A percentile compares a stretch with the other conserved stretches of the same genome.
phyloP scores from a whole-genome alignment of 345 rosid species.

The Populus ilicifolia region DNA sequence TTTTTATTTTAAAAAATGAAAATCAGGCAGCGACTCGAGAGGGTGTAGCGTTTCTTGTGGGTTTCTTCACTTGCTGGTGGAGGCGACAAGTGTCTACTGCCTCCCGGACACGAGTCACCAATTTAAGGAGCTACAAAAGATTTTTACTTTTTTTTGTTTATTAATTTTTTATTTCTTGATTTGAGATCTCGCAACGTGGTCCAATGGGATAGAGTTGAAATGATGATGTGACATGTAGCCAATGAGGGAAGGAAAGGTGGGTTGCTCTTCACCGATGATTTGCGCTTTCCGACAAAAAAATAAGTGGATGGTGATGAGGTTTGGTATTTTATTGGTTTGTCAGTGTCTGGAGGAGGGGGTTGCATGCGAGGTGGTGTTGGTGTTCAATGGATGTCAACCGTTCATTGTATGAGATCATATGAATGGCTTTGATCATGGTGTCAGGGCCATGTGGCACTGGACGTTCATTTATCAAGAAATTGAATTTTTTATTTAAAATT shows the following conservation, averaged over 20 bases:
- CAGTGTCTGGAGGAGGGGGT: background rate
- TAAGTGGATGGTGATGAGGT: constrained; percentile 8
- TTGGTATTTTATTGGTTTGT: background rate
- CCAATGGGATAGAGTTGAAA: constrained; percentile 34
- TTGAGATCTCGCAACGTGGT: constrained; percentile 46
- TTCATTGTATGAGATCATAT: background rate
- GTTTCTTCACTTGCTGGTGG: constrained; percentile 20
- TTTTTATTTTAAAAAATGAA: background rate
- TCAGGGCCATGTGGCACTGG: background rate
- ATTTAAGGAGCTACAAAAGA: constrained; percentile 42
- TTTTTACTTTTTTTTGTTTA: constrained; percentile 1
- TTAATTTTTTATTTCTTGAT: background rate
- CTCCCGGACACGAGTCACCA: constrained; percentile 57
- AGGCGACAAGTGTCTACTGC: constrained; percentile 81
- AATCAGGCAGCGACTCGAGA: constrained; percentile 10
- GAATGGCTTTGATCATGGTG: background rate
- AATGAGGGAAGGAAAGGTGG: constrained; percentile 43
- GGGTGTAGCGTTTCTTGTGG: constrained; percentile 33
- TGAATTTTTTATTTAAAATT: too few species aligned
- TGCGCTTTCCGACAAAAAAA: constrained; percentile 22
- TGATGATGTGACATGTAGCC: constrained; percentile 35
- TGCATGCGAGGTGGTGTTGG: background rate
- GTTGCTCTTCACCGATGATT: constrained; percentile 29
- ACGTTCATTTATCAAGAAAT: too few species aligned
- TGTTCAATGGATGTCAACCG: background rate